These are phyloP conservation scores for Penicillium sp. DNA, from an alignment of 2,329 filamentous ascomycete species.

Conservation along the genomic window DNA sequence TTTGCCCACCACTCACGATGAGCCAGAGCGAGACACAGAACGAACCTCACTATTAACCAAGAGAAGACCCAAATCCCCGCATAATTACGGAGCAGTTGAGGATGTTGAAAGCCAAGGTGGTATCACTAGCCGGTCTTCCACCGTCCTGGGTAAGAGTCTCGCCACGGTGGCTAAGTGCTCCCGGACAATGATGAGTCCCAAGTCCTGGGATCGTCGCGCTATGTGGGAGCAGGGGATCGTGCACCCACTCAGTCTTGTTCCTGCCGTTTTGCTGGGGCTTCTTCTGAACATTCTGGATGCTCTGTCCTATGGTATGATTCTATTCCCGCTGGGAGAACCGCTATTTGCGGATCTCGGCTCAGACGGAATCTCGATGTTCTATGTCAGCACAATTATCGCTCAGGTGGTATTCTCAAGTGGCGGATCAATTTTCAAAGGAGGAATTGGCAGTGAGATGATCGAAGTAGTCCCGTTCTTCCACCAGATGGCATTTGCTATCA, in stretches of 20 bases:
- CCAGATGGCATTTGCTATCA: constrained; percentile 92
- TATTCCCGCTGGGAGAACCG: constrained; percentile 86
- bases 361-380: constrained; percentile 97
- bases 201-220: constrained; percentile 67
- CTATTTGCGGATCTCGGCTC: constrained; percentile 84
- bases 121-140: constrained; percentile 8
- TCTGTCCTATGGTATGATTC: constrained; percentile 92
- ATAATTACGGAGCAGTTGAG: constrained; percentile 30
- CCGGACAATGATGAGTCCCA: constrained; percentile 57
- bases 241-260: constrained; percentile 69
- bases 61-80: constrained; percentile 26
- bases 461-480: constrained; percentile 99
- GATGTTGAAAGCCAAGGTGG: constrained; percentile 34
- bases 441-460: constrained; percentile 95
- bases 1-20: constrained; percentile 18
- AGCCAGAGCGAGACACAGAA: constrained; percentile 35
- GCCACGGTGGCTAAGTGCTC: constrained; percentile 22
- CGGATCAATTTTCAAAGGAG: constrained; percentile 85
- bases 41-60: constrained; percentile 38
- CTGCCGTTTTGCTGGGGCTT: constrained; percentile 83
- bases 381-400: constrained; percentile 93
- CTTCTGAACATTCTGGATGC: constrained; percentile 93
- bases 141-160: constrained; percentile 15
- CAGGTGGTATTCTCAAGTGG: constrained; percentile 84
- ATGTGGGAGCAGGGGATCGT: constrained; percentile 66